Evolutionary conservation across 208 protist genomes (phyloP), one percentile per base, ranked within the genome.

Genomic region (Acanthamoeba culbertsoni): DNA sequence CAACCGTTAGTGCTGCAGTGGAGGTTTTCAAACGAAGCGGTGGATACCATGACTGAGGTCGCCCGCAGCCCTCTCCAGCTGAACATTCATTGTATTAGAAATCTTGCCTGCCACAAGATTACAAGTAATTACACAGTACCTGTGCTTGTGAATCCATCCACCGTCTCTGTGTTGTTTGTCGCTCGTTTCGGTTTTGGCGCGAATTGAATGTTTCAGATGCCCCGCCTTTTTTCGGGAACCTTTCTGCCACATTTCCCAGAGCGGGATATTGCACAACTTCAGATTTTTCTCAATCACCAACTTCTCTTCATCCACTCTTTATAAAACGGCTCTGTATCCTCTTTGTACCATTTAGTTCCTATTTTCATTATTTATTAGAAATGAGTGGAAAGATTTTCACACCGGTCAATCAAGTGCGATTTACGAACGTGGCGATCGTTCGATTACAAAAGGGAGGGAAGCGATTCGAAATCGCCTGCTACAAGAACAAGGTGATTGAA

Each of bases 371-470:
- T 59, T 59, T 23, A 31, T 42, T 28, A 26, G 37, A 10, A 53
- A 92, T 92, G 86, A 92, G 86, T 55, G 62, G 62, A 48, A 92
- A 92, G 46, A 93, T 93, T 46, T 94, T 94, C 75, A 98, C 96
- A 68, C 98, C 98, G n/a, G 88, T 96, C 2, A 98, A 98, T 59
- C 97, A 98, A 93, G 97, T 97, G 65, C 86, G 94, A 33, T 94
- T 98, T 16, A 99, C 98, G 1, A 98, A 99, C 90, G 96, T 99
- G 6, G 94, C 97, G 28, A 86, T 98, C 2, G 98, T 99, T 33
- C 95, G 98, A 28, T 93, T 97, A 5, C 98, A 98, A 75, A 96
- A 96, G 53, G 91, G 94, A 48, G 96, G 96, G 42, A 95, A 97
- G 65, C 94, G 95, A 23, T 99, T 98, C 89, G 98, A 99, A 86